phyloP scores from a whole-genome alignment of 2,329 filamentous ascomycete species.

The Sclerotinia minor region DNA sequence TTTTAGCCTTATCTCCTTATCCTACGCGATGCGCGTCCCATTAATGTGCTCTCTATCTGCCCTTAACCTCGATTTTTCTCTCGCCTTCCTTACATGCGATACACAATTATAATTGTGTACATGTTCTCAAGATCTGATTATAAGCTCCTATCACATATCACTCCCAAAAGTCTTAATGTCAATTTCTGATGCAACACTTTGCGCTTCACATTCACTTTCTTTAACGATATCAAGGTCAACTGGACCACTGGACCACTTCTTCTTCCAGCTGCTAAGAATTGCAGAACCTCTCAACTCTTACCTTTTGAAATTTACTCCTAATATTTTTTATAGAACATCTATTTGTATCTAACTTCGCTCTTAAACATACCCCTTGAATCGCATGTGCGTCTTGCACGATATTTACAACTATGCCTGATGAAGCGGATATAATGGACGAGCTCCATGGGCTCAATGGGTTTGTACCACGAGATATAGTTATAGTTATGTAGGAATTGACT shows the following conservation, averaged over 20 bases:
- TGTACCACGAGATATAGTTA: slow-evolving; percentile 4
- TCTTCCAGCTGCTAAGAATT: not conserved
- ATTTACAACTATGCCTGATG: slow-evolving; percentile 32
- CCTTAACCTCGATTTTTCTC: not conserved
- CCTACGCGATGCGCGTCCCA: slow-evolving; percentile 23
- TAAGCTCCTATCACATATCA: not conserved
- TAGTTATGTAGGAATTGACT: slow-evolving; percentile 10
- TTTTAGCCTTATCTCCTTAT: slow-evolving; percentile 21
- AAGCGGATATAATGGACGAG: slow-evolving; percentile 40
- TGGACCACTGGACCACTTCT: not conserved
- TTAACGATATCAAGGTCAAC: not conserved
- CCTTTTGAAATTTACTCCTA: not conserved
- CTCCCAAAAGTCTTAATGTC: not conserved
- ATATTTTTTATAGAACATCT: slow-evolving; percentile 8
- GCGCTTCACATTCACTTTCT: slow-evolving; percentile 5
- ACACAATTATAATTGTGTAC: not conserved
- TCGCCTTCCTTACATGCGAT: not conserved
- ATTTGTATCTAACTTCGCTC: not conserved
- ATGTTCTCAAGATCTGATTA: slow-evolving; percentile 3
- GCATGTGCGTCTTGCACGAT: slow-evolving; percentile 29
- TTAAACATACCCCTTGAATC: not conserved
- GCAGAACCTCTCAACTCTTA: slow-evolving; percentile 1
- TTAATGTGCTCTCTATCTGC: not conserved
- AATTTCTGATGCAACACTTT: not conserved
- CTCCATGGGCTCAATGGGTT: slow-evolving; percentile 40